Conservation (phyloP, 441 rosid species). For the Populus trichocarpa region DNA sequence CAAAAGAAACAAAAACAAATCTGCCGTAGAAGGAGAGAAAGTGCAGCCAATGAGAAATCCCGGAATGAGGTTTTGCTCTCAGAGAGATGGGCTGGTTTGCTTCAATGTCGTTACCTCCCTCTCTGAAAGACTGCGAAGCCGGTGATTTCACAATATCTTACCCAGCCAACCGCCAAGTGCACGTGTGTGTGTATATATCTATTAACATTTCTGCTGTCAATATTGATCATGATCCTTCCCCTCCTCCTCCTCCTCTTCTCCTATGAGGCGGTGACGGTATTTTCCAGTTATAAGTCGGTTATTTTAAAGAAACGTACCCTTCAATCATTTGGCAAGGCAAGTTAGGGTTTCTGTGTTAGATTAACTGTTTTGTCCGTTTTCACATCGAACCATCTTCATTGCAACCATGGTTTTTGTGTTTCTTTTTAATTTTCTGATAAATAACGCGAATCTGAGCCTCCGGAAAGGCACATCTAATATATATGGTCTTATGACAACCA, state of each 20-base stretch:
- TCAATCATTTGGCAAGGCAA: not conserved
- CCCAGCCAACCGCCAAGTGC: not conserved
- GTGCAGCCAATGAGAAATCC: not conserved
- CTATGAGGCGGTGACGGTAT: not conserved
- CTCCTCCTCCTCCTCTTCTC: not conserved
- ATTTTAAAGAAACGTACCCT: not conserved
- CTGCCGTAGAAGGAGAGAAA: not conserved
- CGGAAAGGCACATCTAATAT: not conserved
- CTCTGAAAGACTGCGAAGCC: slow-evolving; percentile 17
- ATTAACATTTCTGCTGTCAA: not conserved
- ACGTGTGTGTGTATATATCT: too few species aligned
- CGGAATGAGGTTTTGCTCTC: slow-evolving; percentile 19
- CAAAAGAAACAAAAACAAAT: not conserved
- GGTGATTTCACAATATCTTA: slow-evolving; percentile 8
- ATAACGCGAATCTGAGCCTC: not conserved
- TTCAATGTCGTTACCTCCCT: not conserved
- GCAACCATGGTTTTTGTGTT: not conserved
- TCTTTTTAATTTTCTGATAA: not conserved
- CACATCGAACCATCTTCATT: not conserved
- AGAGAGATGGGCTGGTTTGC: not conserved
- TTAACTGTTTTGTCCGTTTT: not conserved
- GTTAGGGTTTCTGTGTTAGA: not conserved
- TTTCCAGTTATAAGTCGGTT: not conserved
- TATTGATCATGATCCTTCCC: not conserved
- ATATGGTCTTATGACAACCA: too few species aligned